Evolutionary conservation across 305 asterid genomes (phyloP).

Genomic region (Solanum hybrid): DNA sequence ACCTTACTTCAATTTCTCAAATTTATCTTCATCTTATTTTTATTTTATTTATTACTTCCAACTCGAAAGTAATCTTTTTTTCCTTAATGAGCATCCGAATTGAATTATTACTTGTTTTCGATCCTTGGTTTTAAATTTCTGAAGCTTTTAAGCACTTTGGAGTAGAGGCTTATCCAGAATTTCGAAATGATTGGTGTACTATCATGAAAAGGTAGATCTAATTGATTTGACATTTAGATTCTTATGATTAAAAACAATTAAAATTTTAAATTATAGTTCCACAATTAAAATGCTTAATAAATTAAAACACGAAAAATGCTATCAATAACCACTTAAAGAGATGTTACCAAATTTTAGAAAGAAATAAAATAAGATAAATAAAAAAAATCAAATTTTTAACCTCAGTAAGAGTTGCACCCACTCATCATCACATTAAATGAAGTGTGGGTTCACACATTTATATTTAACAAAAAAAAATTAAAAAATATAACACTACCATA

Average conservation of each 20-base stretch:
- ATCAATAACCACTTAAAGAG: neutral
- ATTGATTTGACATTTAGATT: neutral
- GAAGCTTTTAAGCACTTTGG: neutral
- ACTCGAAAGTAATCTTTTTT: neutral
- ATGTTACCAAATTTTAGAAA: neutral
- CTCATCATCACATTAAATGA: neutral
- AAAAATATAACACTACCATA: neutral
- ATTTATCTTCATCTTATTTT: too few species aligned
- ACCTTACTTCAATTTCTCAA: neutral
- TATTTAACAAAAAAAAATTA: too few species aligned
- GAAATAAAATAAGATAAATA: too few species aligned
- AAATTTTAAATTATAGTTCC: neutral
- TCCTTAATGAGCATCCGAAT: too few species aligned
- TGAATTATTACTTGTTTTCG: neutral
- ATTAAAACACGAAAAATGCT: too few species aligned
- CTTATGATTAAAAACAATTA: too few species aligned
- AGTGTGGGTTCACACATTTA: neutral
- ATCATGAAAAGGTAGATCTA: too few species aligned
- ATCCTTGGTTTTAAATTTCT: neutral
- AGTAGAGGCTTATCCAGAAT: fast-evolving
- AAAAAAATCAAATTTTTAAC: too few species aligned
- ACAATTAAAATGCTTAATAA: too few species aligned
- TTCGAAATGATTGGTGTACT: fast-evolving
- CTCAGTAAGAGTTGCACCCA: neutral
- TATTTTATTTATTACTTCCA: neutral